Base-by-base conservation (phyloP, 441 rosid species). In the Populus trichocarpa region DNA sequence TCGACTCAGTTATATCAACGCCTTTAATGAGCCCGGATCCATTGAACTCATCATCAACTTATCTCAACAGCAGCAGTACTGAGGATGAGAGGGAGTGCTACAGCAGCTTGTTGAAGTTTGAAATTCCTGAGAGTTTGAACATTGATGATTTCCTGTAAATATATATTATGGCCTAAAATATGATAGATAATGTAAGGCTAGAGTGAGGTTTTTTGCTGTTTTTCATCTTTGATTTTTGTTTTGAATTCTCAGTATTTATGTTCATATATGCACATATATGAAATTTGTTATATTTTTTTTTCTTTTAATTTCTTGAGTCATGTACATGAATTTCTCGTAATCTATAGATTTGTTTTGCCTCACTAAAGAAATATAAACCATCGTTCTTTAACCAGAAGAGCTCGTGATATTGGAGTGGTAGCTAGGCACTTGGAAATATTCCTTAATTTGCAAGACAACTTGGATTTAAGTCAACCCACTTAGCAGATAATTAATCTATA, bases 71-170 rank as follows among this genome's bases (percentile, higher is more conserved):
- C 81, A 73, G 85, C 84, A 76, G 81, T 75, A 75, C 83, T 3
- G 91, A 89, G 68, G 93, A 88, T 63, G 95, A 95, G 79, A 88
- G 77, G 74, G 96, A 90, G 68, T 86, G 93, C 84, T 88, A 86
- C 87, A 91, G 90, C 83, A 85, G 84, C 84, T 89, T 91, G 79
- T 82, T 93, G 57, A 87, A 93, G 86, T 90, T 95, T 66, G 92
- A 87, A 42, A 86, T 93, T 85, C 96, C 93, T 0, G 92, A 89
- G 70, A 82, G 86, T 83, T 87, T 95, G 75, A 88, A 84, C 79
- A 81, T 95, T 74, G 88, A 79, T 61, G 97, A 92, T 70, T 92
- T 90, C 83, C 71, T 91, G 88, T 90, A 76, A 85, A 79, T 85
- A 25, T 57, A 14, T 46, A 46, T 18, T 28, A 8, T 22, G 25